A percentile compares a stretch with the other conserved stretches of the same genome.
These are phyloP conservation scores for Eucalyptus cladocalyx DNA, from an alignment of 345 rosid species.

Conservation along the genomic window DNA sequence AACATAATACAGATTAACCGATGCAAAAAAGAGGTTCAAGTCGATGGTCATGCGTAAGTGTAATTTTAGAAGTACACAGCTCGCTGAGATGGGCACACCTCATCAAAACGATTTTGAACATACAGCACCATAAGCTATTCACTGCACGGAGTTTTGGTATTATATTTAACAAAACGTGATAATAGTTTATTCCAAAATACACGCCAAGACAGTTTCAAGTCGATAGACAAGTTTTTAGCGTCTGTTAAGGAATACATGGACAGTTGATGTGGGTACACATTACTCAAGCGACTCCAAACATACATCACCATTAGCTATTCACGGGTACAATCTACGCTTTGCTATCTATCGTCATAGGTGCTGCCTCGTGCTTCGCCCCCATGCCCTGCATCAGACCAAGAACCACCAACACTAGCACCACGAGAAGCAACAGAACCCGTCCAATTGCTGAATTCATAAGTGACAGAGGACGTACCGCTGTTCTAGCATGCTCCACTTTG, in stretches of 20 bases:
- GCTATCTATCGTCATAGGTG: slow-evolving; percentile 8
- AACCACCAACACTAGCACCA: background rate
- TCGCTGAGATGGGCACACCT: background rate
- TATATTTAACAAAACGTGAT: background rate
- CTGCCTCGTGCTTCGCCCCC: background rate
- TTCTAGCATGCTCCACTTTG: background rate
- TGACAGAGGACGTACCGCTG: slow-evolving; percentile 3
- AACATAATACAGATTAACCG: background rate
- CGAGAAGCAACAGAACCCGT: background rate
- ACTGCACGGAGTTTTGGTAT: background rate
- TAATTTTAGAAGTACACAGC: background rate
- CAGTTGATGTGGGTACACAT: background rate
- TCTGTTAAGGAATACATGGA: background rate
- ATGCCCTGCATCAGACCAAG: background rate
- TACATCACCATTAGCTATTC: background rate
- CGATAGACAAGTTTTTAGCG: background rate
- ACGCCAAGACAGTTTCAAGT: background rate
- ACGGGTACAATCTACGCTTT: background rate
- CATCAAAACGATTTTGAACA: background rate
- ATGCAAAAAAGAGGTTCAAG: background rate
- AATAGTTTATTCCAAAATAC: background rate
- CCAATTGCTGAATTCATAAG: background rate
- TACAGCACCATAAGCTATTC: background rate
- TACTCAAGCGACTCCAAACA: background rate
- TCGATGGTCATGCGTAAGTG: background rate